Conservation (phyloP, 768 basidiomycete species). For the Auriscalpium microsporum region DNA sequence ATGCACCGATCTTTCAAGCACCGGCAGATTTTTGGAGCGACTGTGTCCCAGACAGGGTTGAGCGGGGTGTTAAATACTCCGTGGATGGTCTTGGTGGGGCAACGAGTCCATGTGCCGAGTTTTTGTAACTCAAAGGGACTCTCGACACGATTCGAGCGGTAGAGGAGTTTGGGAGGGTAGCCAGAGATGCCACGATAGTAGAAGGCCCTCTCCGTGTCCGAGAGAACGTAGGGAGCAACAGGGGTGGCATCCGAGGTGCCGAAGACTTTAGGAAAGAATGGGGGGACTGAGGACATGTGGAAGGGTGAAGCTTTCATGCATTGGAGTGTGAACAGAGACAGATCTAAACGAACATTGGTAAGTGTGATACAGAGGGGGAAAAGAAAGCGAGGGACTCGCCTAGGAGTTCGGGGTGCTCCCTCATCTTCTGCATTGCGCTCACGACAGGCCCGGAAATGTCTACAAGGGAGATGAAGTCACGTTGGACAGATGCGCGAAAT, state of each 20-base stretch:
- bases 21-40: conserved; percentile 3
- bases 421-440: neutral
- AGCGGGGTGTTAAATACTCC: conserved; percentile 7
- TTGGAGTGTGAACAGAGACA: neutral
- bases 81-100: neutral
- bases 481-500: neutral
- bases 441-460: neutral
- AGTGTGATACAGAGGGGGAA: neutral
- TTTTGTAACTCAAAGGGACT: conserved; percentile 13
- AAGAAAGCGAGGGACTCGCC: neutral
- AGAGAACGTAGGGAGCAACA: conserved; percentile 1
- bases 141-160: neutral
- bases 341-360: neutral
- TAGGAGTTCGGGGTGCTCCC: neutral
- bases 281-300: neutral
- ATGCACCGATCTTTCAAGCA: conserved; percentile 1
- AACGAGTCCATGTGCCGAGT: conserved; percentile 4
- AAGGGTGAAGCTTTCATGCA: neutral
- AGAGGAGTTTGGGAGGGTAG: neutral
- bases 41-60: conserved; percentile 3
- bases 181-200: neutral
- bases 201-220: neutral
- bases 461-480: neutral
- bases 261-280: neutral
- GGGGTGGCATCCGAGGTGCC: conserved; percentile 4